Conservation (phyloP, 176 grass and related monocot species). For the Miscanthus lutarioriparius region DNA sequence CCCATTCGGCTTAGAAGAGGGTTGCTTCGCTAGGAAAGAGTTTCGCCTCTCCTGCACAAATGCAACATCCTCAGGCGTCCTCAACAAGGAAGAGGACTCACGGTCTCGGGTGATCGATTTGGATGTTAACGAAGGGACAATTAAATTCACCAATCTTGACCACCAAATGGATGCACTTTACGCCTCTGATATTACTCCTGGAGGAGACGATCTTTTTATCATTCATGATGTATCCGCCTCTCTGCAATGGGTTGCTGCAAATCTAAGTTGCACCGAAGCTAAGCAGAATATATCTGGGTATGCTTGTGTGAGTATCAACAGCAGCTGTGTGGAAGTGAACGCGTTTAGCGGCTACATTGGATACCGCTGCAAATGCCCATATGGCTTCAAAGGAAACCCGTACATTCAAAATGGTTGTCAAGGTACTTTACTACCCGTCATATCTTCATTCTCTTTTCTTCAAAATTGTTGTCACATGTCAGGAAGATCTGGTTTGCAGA, state of each 20-base stretch:
- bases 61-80: neutral
- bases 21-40: neutral
- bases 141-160: no score
- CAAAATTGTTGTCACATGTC: no score
- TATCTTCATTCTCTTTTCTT: no score
- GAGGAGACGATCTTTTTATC: no score
- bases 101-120: neutral
- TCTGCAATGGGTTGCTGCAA: neutral
- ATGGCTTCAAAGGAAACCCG: neutral
- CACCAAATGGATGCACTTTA: no score
- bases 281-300: neutral
- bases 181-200: no score
- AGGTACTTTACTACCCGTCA: no score
- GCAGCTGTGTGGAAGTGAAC: neutral
- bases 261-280: neutral
- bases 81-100: no score
- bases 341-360: neutral
- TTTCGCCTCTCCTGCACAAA: neutral
- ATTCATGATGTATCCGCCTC: no score
- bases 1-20: no score
- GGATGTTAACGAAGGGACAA: neutral
- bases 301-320: slow-evolving; percentile 23
- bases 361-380: neutral
- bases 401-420: neutral
- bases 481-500: neutral